A percentile compares a stretch with the other conserved stretches of the same genome.
Evolutionary conservation across 2,329 filamentous ascomycete species (phyloP).

Genomic region (Hirsutella thompsonii): DNA sequence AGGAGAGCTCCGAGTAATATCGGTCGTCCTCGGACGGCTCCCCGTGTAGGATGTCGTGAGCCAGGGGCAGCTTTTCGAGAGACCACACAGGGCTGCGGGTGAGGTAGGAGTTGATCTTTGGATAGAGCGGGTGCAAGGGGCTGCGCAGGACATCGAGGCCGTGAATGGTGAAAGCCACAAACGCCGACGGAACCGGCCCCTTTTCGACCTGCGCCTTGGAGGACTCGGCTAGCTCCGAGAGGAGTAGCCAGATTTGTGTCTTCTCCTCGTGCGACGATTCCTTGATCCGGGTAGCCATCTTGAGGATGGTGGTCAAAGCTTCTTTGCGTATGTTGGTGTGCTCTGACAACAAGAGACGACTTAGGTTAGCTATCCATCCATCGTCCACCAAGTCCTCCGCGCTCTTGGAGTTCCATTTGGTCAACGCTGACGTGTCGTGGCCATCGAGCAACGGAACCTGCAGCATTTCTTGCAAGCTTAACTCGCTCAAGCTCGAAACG

Average conservation of each 20-base stretch:
- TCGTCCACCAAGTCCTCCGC: conserved; percentile 70
- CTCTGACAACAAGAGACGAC: conserved; percentile 63
- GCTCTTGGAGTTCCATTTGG: conserved; percentile 63
- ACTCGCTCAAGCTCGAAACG: conserved; percentile 14
- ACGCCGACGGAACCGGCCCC: conserved; percentile 55
- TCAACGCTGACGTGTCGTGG: conserved; percentile 38
- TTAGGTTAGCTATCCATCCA: conserved; percentile 54
- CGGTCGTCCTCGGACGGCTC: conserved; percentile 61
- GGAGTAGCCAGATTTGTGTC: conserved; percentile 65
- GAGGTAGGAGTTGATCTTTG: conserved; percentile 75
- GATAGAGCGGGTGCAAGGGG: conserved; percentile 72
- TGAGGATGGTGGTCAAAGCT: conserved; percentile 55
- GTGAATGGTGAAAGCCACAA: conserved; percentile 62
- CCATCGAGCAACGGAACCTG: conserved; percentile 30
- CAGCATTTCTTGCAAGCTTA: conserved; percentile 40
- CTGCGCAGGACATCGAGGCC: conserved; percentile 58
- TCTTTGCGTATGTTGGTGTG: conserved; percentile 69
- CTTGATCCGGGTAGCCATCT: conserved; percentile 49
- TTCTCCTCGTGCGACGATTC: conserved; percentile 63
- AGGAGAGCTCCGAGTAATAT: conserved; percentile 59
- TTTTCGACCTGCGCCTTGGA: conserved; percentile 39
- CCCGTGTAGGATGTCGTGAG: conserved; percentile 46
- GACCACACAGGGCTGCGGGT: conserved; percentile 68
- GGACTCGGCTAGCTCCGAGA: conserved; percentile 72
- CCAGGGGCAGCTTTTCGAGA: conserved; percentile 58